Conservation (phyloP, 2,329 filamentous ascomycete species). For the Cyphellophora europaea region DNA sequence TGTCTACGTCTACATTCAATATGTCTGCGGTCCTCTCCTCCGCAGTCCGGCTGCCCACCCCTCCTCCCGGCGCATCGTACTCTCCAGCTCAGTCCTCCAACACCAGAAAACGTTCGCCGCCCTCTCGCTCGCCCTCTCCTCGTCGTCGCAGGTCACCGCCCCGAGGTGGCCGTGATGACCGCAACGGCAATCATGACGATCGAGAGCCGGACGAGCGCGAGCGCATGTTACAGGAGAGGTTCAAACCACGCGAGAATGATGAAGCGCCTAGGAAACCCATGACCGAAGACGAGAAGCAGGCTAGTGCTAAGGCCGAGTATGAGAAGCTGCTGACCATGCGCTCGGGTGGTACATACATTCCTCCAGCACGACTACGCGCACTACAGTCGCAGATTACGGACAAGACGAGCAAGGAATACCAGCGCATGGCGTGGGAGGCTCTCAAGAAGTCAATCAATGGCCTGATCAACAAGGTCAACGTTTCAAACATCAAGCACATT, state of each 20-base stretch:
- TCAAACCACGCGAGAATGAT: slow-evolving; percentile 42
- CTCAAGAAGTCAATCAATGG: slow-evolving; percentile 98
- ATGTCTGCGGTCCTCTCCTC: slow-evolving; percentile 43
- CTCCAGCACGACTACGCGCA: slow-evolving; percentile 78
- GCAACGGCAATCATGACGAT: slow-evolving; percentile 29
- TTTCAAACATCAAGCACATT: slow-evolving; percentile 94
- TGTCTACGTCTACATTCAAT: too few relatives aligned
- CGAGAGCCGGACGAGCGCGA: slow-evolving; percentile 41
- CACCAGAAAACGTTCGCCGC: slow-evolving; percentile 48
- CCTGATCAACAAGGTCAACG: slow-evolving; percentile 98
- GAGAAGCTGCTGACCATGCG: slow-evolving; percentile 86
- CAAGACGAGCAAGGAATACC: slow-evolving; percentile 91
- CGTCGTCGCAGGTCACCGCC: slow-evolving; percentile 40
- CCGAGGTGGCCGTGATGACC: slow-evolving; percentile 21
- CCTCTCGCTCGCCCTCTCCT: slow-evolving; percentile 42
- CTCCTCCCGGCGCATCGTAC: slow-evolving; percentile 39
- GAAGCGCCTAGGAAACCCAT: slow-evolving; percentile 41
- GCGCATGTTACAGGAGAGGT: slow-evolving; percentile 42
- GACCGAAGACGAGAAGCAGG: slow-evolving; percentile 76
- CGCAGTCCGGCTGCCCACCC: slow-evolving; percentile 51
- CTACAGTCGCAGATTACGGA: slow-evolving; percentile 96
- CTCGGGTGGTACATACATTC: slow-evolving; percentile 93
- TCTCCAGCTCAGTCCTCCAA: slow-evolving; percentile 35
- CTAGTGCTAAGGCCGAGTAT: slow-evolving; percentile 82
- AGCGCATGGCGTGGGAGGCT: slow-evolving; percentile 98